Percentiles rank a stretch among this genome's conserved stretches.
These are phyloP conservation scores for Petunia axillaris DNA, from an alignment of 257 asterid genomes.

Conservation along the genomic window DNA sequence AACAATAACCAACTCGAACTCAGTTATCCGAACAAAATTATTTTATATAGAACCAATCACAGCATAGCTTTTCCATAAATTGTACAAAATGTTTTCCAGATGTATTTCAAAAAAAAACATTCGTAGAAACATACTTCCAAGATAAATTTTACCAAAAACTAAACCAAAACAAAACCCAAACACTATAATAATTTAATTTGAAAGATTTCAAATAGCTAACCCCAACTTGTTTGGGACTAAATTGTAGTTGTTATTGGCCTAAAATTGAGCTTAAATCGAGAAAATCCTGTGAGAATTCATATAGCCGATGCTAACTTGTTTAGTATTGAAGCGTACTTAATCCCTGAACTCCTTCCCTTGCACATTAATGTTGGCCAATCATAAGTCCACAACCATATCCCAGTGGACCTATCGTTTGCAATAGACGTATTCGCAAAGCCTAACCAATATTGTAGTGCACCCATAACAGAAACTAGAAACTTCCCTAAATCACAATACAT, in stretches of 20 bases:
- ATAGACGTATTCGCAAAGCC: not conserved
- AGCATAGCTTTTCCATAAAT: not conserved
- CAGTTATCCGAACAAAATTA: not conserved
- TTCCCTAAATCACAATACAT: not conserved
- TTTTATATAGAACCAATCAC: not conserved
- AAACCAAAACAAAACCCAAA: not conserved
- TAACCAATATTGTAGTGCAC: not conserved
- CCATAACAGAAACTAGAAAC: not conserved
- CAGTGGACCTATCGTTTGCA: not conserved
- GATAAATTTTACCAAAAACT: not conserved
- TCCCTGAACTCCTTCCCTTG: not conserved
- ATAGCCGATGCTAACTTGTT: not conserved
- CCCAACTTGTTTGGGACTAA: not conserved
- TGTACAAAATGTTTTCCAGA: not conserved
- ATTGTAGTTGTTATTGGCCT: not conserved
- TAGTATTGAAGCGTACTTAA: not conserved
- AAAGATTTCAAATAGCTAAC: not conserved
- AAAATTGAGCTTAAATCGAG: not conserved
- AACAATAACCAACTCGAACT: not conserved
- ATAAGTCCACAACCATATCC: slow-evolving; percentile 3
- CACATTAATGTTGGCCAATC: not conserved
- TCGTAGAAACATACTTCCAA: not conserved
- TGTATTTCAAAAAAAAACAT: not conserved
- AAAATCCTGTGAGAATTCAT: not conserved
- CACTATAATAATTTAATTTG: not conserved